Conservation (phyloP, 306 rosid species). For the Alnus glutinosa region DNA sequence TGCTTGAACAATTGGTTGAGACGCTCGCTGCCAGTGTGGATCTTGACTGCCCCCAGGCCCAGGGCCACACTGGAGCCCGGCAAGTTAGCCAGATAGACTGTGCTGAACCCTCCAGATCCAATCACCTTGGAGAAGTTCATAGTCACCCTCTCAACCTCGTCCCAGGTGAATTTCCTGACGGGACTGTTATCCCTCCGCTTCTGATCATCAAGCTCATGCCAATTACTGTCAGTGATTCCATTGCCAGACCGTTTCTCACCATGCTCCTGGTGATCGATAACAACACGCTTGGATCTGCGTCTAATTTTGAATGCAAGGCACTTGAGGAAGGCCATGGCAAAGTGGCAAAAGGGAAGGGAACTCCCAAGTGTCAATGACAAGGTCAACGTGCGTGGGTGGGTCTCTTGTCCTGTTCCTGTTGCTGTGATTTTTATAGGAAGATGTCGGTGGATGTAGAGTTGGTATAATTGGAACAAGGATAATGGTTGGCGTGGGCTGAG, state of each 20-base stretch:
- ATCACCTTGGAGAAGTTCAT: conserved; percentile 33
- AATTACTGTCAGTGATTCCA: not conserved
- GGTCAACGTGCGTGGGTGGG: not conserved
- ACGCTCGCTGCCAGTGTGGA: conserved; percentile 37
- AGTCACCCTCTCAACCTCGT: conserved; percentile 38
- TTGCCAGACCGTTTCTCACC: not conserved
- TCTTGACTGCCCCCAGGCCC: conserved; percentile 36
- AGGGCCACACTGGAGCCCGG: not conserved
- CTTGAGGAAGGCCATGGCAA: conserved; percentile 25
- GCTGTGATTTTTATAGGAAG: not conserved
- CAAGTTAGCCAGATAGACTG: conserved; percentile 37
- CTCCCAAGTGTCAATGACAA: not conserved
- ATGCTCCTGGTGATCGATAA: not conserved
- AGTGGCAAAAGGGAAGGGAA: not conserved
- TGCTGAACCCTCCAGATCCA: conserved; percentile 56
- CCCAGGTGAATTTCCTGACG: conserved; percentile 38
- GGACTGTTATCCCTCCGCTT: not conserved
- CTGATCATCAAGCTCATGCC: not conserved
- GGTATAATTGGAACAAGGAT: not conserved
- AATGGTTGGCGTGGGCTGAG: not conserved
- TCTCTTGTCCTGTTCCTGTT: not conserved
- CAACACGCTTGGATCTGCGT: conserved; percentile 10
- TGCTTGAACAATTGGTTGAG: conserved; percentile 41
- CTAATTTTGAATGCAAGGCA: conserved; percentile 23
- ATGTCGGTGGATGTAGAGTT: conserved; percentile 3